Conservation (phyloP, 305 asterid genomes). For the Rubia balearica region DNA sequence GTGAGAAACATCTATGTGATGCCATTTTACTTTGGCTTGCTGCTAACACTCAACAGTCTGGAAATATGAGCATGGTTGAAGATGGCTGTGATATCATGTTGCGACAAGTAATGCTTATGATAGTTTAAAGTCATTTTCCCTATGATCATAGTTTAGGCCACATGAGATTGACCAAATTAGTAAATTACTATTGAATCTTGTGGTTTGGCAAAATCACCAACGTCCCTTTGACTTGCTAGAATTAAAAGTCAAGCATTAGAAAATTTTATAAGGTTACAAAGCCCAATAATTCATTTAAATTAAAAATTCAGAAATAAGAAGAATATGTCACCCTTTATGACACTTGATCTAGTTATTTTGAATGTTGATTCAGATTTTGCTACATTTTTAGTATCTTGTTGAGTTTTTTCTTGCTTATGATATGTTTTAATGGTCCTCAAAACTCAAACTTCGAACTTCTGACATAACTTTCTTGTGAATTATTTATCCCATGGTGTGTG, state of each 20-base stretch:
- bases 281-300: not conserved
- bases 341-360: not conserved
- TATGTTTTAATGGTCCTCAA: not conserved
- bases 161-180: not conserved
- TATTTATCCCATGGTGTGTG: not conserved
- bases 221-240: not conserved
- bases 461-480: not conserved
- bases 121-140: constrained; percentile 4
- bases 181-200: not conserved
- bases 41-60: constrained; percentile 32
- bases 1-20: constrained; percentile 71
- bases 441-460: not conserved
- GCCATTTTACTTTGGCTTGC: constrained; percentile 63
- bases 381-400: not conserved
- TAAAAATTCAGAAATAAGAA: not conserved
- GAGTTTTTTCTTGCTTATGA: not conserved
- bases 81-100: constrained; percentile 25
- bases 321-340: not conserved
- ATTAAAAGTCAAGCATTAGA: not conserved
- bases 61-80: constrained; percentile 29
- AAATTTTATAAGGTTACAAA: not conserved
- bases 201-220: not conserved
- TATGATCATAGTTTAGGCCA: not conserved
- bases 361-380: not conserved
- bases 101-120: constrained; percentile 44